phyloP scores from a whole-genome alignment of 441 rosid genomes.

The Euphorbia schlechtendalii region DNA sequence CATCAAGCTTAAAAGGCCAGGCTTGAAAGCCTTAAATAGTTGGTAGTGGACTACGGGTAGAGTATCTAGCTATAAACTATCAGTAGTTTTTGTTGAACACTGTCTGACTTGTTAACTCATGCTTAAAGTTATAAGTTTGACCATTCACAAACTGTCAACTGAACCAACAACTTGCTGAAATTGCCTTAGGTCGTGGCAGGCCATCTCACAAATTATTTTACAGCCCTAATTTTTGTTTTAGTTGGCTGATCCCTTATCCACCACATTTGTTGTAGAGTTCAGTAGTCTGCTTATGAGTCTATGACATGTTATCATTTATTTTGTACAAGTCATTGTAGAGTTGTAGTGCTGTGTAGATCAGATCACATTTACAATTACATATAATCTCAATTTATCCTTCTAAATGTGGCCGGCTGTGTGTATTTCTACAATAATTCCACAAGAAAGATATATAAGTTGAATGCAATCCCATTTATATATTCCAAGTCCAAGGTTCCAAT shows the following conservation, averaged over 20 bases:
- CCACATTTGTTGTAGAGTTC: background rate
- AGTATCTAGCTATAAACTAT: background rate
- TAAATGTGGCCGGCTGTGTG: background rate
- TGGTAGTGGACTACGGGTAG: background rate
- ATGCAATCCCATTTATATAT: background rate
- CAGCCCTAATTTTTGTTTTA: too few relatives aligned
- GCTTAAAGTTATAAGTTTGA: background rate
- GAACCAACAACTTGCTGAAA: background rate
- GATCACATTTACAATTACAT: background rate
- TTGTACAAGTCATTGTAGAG: too few relatives aligned
- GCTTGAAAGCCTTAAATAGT: background rate
- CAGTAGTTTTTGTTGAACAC: too few relatives aligned
- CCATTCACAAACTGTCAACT: background rate
- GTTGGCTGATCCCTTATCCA: background rate
- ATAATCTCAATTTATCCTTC: background rate
- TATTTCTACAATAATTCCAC: background rate
- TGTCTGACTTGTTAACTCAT: background rate
- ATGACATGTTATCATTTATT: too few relatives aligned
- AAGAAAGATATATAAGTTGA: background rate
- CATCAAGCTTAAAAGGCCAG: background rate
- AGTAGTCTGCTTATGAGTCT: background rate
- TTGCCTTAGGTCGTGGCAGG: too few relatives aligned
- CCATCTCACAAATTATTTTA: too few relatives aligned
- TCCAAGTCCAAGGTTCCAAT: background rate
- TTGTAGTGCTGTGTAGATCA: background rate